Evolutionary conservation across 2,329 filamentous ascomycete genomes (phyloP).

Genomic region (Penicillium sp.): DNA sequence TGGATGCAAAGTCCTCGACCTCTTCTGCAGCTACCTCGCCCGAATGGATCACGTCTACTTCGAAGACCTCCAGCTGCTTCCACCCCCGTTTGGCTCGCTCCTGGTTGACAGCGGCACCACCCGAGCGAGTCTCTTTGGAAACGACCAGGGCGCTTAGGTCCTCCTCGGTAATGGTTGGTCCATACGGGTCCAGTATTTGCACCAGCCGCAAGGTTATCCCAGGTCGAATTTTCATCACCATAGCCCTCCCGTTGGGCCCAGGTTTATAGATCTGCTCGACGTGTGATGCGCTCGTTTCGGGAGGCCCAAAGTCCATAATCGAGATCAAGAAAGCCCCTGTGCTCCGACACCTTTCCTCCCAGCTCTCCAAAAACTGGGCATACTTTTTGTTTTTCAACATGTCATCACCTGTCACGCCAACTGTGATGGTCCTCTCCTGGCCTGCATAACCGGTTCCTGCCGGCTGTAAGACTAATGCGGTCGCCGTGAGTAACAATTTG

Average conservation of each 20-base stretch:
- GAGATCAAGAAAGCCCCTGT: conserved; percentile 73
- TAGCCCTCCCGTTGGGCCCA: conserved; percentile 46
- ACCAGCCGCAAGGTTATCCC: conserved; percentile 76
- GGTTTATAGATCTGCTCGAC: conserved; percentile 41
- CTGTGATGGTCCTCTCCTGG: conserved; percentile 65
- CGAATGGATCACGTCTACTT: conserved; percentile 85
- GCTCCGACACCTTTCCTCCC: conserved; percentile 72
- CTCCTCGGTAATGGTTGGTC: conserved; percentile 85
- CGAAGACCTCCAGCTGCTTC: conserved; percentile 76
- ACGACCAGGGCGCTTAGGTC: conserved; percentile 80
- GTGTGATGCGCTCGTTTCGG: conserved; percentile 42
- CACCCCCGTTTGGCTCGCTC: conserved; percentile 77
- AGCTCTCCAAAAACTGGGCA: conserved; percentile 78
- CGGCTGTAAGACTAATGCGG: conserved; percentile 70
- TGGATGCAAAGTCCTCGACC: conserved; percentile 71
- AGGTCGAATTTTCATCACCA: conserved; percentile 57
- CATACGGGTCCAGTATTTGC: conserved; percentile 84
- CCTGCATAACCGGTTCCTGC: conserved; percentile 38
- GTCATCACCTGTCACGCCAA: conserved; percentile 88
- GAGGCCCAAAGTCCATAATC: conserved; percentile 63
- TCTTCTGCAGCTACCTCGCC: conserved; percentile 57
- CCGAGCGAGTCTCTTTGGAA: conserved; percentile 83
- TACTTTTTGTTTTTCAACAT: conserved; percentile 89
- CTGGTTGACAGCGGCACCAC: conserved; percentile 85
- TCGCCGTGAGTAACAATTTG: conserved; percentile 93